Evolutionary conservation across 2,329 filamentous ascomycete species (phyloP), one percentile per base, ranked within the genome.

Genomic region (Fusarium haematococcum): DNA sequence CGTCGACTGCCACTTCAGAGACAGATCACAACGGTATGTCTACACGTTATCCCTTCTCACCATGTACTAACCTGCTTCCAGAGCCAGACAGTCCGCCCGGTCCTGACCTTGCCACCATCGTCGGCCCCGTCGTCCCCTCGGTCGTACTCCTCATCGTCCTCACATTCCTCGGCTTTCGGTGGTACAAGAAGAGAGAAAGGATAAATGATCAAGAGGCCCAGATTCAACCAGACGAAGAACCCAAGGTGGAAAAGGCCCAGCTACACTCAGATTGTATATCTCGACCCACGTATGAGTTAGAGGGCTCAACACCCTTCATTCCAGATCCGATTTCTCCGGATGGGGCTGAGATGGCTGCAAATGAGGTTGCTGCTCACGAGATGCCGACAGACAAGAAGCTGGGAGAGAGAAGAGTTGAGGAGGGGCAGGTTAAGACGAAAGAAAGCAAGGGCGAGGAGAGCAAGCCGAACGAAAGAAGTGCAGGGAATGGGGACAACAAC

Each of bases 341-440:
- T 2, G 9, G 33, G 20, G 52, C 41, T 5, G 65, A 68, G 5
- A 58, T 68, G 65, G 30, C 61, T 13, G 61, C 61, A 0, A 65
- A 68, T n/a, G 65, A 65, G 41, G 37, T 56, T 27, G 50, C 61
- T 9, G 65, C 65, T 27, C 52, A 65, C 8, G 62, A 65, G n/a
- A 59, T 43, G 62, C 25, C 52, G 1, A 32, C 52, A 2, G 41
- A 50, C 27, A 37, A 41, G 27, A 37, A 58, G 14, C 20, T 6
- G 8, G 9, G 20, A 6, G 35, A 27, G 35, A 41, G 6, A 41
- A n/a, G 10, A 11, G 7, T 3, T 27, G 35, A n/a, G 16, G 9
- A 6, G 25, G 45, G 9, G 3, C 45, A 50, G 9, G 6, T 13
- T 10, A 30, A 11, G 16, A 11, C 45, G 14, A 16, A 32, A 52